A percentile compares a stretch with the other conserved stretches of the same genome.
Evolutionary conservation across 192 early-diverging fungal species (phyloP).

Genomic region (Backusella macrospora): DNA sequence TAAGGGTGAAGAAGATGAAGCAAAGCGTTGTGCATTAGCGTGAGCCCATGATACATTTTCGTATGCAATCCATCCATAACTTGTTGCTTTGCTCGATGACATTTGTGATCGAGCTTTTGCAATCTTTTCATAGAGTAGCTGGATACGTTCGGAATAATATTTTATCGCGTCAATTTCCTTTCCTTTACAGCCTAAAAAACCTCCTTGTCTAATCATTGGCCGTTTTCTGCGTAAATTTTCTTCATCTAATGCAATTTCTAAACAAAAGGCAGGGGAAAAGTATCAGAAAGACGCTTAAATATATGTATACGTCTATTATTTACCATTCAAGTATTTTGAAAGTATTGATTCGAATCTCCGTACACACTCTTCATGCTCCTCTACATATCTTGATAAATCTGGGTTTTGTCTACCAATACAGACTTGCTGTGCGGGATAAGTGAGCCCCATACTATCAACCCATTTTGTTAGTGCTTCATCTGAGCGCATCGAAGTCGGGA

Average conservation of each 20-base stretch:
- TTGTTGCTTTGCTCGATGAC: slow-evolving; percentile 57
- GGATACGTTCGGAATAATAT: slow-evolving; percentile 66
- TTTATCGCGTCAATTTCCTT: slow-evolving; percentile 70
- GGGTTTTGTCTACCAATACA: slow-evolving; percentile 70
- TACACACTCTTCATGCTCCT: slow-evolving; percentile 65
- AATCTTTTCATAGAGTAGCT: slow-evolving; percentile 58
- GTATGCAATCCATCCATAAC: slow-evolving; percentile 74
- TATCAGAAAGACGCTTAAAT: neutral
- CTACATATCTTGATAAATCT: slow-evolving; percentile 65
- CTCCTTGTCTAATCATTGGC: slow-evolving; percentile 41
- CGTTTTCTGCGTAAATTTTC: slow-evolving; percentile 37
- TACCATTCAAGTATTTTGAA: slow-evolving; percentile 55
- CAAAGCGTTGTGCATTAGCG: slow-evolving; percentile 45
- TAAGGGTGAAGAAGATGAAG: slow-evolving; percentile 28
- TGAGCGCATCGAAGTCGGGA: slow-evolving; percentile 61
- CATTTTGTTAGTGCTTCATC: slow-evolving; percentile 57
- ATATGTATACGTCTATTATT: neutral
- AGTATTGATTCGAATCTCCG: slow-evolving; percentile 66
- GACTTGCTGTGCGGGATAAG: slow-evolving; percentile 58
- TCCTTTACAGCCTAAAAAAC: slow-evolving; percentile 37
- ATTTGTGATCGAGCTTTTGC: slow-evolving; percentile 50
- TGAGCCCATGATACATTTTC: slow-evolving; percentile 54
- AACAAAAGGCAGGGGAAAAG: no score
- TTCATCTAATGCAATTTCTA: slow-evolving; percentile 21
- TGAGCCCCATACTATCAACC: slow-evolving; percentile 45